Percentiles rank a stretch among this genome's conserved stretches.
Evolutionary conservation across 371 early-diverging fungal species (phyloP).

Genomic region (Lichtheimia ornata): DNA sequence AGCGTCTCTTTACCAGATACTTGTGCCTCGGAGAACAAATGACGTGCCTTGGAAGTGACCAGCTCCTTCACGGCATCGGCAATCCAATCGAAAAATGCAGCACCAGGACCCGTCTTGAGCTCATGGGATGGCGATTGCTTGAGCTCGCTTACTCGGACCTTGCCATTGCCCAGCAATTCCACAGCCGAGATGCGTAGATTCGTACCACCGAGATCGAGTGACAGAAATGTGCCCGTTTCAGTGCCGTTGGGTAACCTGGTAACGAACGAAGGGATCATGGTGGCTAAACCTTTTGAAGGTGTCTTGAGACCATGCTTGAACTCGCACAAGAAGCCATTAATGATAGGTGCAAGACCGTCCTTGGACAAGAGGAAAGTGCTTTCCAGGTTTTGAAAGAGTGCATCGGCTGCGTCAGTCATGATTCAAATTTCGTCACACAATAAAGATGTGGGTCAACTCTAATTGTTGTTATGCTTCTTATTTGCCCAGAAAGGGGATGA

Average conservation of each 20-base stretch:
- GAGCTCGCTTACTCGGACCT: slow-evolving; percentile 65
- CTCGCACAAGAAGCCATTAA: slow-evolving; percentile 51
- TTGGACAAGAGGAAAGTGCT: slow-evolving; percentile 22
- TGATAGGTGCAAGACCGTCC: slow-evolving; percentile 51
- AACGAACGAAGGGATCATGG: slow-evolving; percentile 84
- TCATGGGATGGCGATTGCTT: slow-evolving; percentile 66
- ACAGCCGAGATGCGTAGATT: slow-evolving; percentile 85
- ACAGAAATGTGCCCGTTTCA: slow-evolving; percentile 83
- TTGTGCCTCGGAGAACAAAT: slow-evolving; percentile 28
- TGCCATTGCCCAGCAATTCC: slow-evolving; percentile 68
- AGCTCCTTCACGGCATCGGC: slow-evolving; percentile 60
- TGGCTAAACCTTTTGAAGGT: slow-evolving; percentile 52
- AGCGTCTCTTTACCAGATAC: slow-evolving; percentile 38
- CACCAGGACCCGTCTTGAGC: slow-evolving; percentile 66
- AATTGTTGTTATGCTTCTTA: background rate
- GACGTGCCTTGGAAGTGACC: slow-evolving; percentile 26
- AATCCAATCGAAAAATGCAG: slow-evolving; percentile 86
- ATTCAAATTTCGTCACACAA: slow-evolving; percentile 7
- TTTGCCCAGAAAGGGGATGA: background rate
- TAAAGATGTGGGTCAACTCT: too few relatives aligned
- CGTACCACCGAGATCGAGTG: slow-evolving; percentile 92
- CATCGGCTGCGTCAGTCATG: slow-evolving; percentile 13
- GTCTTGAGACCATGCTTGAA: slow-evolving; percentile 47
- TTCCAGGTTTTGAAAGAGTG: slow-evolving; percentile 17
- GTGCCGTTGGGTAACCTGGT: slow-evolving; percentile 75